Evolutionary conservation across 23 red algal species (phyloP).

Genomic region (Cyanidiococcus yangmingshanensis): DNA sequence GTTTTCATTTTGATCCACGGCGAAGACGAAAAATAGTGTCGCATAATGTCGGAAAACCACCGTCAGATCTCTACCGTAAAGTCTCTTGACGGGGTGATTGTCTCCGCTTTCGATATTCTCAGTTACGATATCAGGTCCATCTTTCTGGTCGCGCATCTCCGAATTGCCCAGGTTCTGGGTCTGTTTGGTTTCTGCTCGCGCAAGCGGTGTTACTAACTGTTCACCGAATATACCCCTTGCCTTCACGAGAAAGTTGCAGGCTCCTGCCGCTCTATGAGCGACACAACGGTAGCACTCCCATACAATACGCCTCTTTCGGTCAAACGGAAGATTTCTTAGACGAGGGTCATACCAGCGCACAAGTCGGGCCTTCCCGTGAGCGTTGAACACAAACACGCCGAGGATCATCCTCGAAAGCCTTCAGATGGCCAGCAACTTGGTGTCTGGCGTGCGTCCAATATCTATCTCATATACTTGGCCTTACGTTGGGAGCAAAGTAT

Average conservation of each 20-base stretch:
- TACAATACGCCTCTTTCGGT: neutral
- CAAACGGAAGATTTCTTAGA: conserved; percentile 36
- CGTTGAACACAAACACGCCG: conserved; percentile 78
- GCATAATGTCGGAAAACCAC: conserved; percentile 85
- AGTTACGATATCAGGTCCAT: neutral
- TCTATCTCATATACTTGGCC: too few species aligned
- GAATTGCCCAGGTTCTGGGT: conserved; percentile 8
- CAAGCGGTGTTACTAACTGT: neutral
- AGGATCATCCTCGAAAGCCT: conserved; percentile 75
- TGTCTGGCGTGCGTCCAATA: too few species aligned
- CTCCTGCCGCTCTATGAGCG: neutral
- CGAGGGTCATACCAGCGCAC: conserved; percentile 63
- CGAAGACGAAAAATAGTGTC: conserved; percentile 85
- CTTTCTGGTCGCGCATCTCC: neutral
- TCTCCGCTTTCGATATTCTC: neutral
- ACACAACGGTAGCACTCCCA: conserved; percentile 28
- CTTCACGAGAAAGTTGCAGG: conserved; percentile 32
- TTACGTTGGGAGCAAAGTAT: too few species aligned
- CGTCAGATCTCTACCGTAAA: conserved; percentile 42
- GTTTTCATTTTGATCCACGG: conserved; percentile 66
- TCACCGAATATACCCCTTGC: neutral
- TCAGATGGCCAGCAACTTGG: too few species aligned
- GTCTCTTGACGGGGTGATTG: neutral
- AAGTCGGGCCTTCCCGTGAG: conserved; percentile 67
- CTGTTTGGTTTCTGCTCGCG: neutral